Conservation (phyloP, 192 early-diverging fungal species). For the Linnemannia zychae region DNA sequence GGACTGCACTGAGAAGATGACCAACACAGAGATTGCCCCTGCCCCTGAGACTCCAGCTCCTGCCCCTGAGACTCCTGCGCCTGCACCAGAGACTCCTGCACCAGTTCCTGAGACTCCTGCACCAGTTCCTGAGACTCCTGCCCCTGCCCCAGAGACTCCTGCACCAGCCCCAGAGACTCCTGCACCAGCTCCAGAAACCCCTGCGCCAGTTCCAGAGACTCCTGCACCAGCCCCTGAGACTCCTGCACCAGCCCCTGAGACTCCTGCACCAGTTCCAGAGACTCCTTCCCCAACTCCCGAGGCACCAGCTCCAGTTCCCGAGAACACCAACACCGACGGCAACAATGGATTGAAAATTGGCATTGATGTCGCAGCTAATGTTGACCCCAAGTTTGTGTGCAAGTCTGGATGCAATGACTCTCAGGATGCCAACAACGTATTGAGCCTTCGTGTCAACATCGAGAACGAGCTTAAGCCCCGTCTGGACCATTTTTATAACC, state of each 20-base stretch:
- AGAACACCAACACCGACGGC: slow-evolving; percentile 3
- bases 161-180: neutral
- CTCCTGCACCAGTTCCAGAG: neutral
- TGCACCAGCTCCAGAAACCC: neutral
- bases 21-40: slow-evolving; percentile 29
- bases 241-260: neutral
- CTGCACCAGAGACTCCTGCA: neutral
- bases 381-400: slow-evolving; percentile 41
- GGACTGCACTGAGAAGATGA: slow-evolving; percentile 54
- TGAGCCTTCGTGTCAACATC: slow-evolving; percentile 28
- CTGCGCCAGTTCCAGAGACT: neutral
- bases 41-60: neutral
- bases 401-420: slow-evolving; percentile 47
- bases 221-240: neutral
- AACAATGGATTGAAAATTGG: neutral
- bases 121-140: neutral
- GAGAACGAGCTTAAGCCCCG: slow-evolving; percentile 25
- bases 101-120: slow-evolving; percentile 10
- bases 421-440: slow-evolving; percentile 23
- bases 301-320: neutral
- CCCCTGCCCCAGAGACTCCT: neutral
- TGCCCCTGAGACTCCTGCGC: neutral
- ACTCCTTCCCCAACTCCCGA: slow-evolving; percentile 10
- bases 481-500: slow-evolving; percentile 22
- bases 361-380: slow-evolving; percentile 9